Evolutionary conservation across 352 stramenopile genomes (phyloP).

Genomic region (Elongisporangium undulatum): DNA sequence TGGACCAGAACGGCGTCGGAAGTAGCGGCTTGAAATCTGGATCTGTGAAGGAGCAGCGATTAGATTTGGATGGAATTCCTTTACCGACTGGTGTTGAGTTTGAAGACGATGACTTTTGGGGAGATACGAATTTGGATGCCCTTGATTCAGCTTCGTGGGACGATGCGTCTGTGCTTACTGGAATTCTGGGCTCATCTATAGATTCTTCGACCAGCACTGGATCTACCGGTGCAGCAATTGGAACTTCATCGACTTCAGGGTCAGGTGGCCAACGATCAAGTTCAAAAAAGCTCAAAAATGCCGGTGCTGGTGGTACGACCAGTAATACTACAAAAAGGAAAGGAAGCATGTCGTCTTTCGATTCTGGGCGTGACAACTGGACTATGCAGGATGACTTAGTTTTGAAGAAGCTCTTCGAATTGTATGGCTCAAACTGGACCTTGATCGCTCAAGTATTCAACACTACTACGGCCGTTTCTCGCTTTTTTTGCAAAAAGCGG

Average conservation of each 20-base stretch:
- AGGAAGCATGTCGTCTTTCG: conserved; percentile 45
- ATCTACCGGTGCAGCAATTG: conserved; percentile 11
- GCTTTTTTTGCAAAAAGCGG: conserved; percentile 70
- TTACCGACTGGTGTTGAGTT: conserved; percentile 68
- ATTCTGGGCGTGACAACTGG: conserved; percentile 58
- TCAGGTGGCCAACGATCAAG: conserved; percentile 11
- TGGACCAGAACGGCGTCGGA: conserved; percentile 29
- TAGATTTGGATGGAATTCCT: conserved; percentile 76
- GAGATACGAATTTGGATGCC: conserved; percentile 81
- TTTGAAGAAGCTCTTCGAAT: conserved; percentile 80
- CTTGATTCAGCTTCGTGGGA: conserved; percentile 83
- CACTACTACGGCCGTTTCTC: conserved; percentile 59
- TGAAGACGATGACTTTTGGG: conserved; percentile 83
- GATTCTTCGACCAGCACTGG: conserved; percentile 15
- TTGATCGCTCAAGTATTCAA: conserved; percentile 85
- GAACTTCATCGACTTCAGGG: conserved; percentile 8
- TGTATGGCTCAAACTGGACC: conserved; percentile 87
- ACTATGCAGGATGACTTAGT: conserved; percentile 70
- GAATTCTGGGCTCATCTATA: conserved; percentile 44
- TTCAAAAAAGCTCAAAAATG: conserved; percentile 62
- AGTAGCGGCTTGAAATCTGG: conserved; percentile 20
- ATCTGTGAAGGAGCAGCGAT: conserved; percentile 55
- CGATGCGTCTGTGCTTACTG: conserved; percentile 62
- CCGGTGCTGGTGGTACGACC: conserved; percentile 14
- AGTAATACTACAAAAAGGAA: conserved; percentile 33